Evolutionary conservation across 164 flowering plant genomes (phyloP).

Genomic region (Kalanchoe fedtschenkoi): DNA sequence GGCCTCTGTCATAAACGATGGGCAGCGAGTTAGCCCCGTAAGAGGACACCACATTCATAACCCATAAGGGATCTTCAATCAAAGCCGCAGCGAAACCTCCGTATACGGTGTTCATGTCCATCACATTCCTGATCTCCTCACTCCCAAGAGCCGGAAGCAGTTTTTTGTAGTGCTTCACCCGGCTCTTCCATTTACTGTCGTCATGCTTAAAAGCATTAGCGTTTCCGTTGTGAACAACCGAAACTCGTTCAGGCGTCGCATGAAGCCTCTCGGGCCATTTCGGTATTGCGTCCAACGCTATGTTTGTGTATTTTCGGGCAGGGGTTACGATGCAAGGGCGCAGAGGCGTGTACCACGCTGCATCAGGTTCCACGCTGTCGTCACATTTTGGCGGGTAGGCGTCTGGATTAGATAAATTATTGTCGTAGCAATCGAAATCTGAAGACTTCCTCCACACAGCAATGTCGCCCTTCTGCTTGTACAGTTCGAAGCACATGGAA

Average conservation of each 20-base stretch:
- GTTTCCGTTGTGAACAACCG: slow-evolving; percentile 60
- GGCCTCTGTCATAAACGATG: slow-evolving; percentile 62
- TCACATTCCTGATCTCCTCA: slow-evolving; percentile 35
- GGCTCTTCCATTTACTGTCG: slow-evolving; percentile 71
- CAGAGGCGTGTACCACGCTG: slow-evolving; percentile 88
- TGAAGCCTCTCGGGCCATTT: slow-evolving; percentile 82
- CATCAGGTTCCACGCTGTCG: slow-evolving; percentile 70
- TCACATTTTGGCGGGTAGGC: slow-evolving; percentile 80
- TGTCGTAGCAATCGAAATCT: slow-evolving; percentile 51
- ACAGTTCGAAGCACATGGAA: slow-evolving; percentile 80
- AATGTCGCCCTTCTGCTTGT: slow-evolving; percentile 76
- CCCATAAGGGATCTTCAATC: slow-evolving; percentile 60
- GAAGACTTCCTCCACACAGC: slow-evolving; percentile 87
- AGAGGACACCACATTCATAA: slow-evolving; percentile 69
- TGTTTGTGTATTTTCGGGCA: slow-evolving; percentile 34
- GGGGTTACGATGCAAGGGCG: slow-evolving; percentile 80
- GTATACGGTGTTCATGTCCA: slow-evolving; percentile 10
- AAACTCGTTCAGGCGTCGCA: slow-evolving; percentile 63
- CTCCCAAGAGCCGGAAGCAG: slow-evolving; percentile 68
- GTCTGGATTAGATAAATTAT: slow-evolving; percentile 33
- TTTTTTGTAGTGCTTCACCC: slow-evolving; percentile 81
- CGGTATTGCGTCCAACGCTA: slow-evolving; percentile 36
- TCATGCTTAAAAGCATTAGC: slow-evolving; percentile 70
- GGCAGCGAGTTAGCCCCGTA: slow-evolving; percentile 54
- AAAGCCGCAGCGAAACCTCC: slow-evolving; percentile 79